Evolutionary conservation across 176 grass and related monocot genomes (phyloP).

Genomic region (Oryza glumipatula): DNA sequence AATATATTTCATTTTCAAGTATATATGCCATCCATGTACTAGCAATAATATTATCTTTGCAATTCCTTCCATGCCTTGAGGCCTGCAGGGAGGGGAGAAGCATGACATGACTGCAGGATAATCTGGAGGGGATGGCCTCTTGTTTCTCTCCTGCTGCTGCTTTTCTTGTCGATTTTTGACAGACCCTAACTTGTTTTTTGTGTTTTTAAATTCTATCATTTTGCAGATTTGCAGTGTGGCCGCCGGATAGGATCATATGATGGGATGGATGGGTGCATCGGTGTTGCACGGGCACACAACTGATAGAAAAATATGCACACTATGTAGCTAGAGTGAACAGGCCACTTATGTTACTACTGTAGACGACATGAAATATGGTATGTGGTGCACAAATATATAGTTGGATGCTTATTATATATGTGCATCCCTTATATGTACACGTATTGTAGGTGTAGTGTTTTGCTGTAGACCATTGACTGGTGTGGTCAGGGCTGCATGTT

Average conservation of each 20-base stretch:
- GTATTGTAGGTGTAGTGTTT: conserved; percentile 40
- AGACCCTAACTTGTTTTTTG: neutral
- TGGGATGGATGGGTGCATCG: conserved; percentile 33
- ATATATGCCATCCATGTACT: neutral
- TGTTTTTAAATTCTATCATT: conserved; percentile 18
- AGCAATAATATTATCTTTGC: neutral
- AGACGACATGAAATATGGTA: conserved; percentile 65
- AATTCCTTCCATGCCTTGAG: conserved; percentile 48
- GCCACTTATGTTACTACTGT: conserved; percentile 47
- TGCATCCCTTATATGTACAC: conserved; percentile 50
- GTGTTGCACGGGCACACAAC: conserved; percentile 40
- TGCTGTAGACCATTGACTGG: conserved; percentile 28
- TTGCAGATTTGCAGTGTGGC: conserved; percentile 21
- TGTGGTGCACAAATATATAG: conserved; percentile 24
- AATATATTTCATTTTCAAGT: neutral
- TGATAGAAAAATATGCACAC: conserved; percentile 40
- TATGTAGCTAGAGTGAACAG: conserved; percentile 26
- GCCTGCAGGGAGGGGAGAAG: neutral
- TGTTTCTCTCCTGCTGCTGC: conserved; percentile 14
- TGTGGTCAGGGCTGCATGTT: conserved; percentile 46
- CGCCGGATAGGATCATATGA: conserved; percentile 38
- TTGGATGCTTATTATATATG: conserved; percentile 38
- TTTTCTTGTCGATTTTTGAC: conserved; percentile 17
- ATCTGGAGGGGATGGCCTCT: conserved; percentile 45
- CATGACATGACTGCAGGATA: conserved; percentile 51